Percentiles rank a stretch among this genome's conserved stretches.
phyloP scores from a whole-genome alignment of 169 alveolate species.

The Cryptosporidium meleagridis region DNA sequence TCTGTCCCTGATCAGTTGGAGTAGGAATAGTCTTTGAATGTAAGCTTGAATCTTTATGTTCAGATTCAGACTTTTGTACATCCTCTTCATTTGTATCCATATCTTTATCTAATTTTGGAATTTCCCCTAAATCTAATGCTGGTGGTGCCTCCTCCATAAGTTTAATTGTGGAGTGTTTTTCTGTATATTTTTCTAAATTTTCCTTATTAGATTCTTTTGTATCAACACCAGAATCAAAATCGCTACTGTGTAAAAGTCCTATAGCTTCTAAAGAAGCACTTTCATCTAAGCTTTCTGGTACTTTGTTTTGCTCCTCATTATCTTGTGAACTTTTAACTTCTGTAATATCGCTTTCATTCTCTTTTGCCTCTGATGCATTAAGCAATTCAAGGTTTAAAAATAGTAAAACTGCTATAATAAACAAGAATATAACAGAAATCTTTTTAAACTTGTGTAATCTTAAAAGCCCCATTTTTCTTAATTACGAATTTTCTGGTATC shows the following conservation, averaged over 20 bases:
- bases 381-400: neutral
- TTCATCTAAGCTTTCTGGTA: neutral
- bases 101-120: slow-evolving; percentile 33
- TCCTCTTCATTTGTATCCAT: slow-evolving; percentile 17
- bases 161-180: slow-evolving; percentile 3
- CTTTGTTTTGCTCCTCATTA: neutral
- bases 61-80: slow-evolving; percentile 22
- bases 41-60: slow-evolving; percentile 18
- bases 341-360: neutral
- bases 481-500: neutral
- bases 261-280: slow-evolving; percentile 12
- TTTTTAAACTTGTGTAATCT: neutral
- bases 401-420: neutral
- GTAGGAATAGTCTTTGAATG: slow-evolving; percentile 66
- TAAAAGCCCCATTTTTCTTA: neutral
- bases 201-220: slow-evolving; percentile 26
- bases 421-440: neutral
- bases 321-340: too few species aligned
- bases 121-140: slow-evolving; percentile 71
- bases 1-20: slow-evolving; percentile 46
- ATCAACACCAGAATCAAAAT: slow-evolving; percentile 56
- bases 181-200: neutral
- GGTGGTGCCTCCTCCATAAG: slow-evolving; percentile 22
- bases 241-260: slow-evolving; percentile 74
- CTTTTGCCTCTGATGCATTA: neutral